A percentile compares a stretch with the other conserved stretches of the same genome.
These are phyloP conservation scores for Fusarium denticulatum DNA, from an alignment of 2,329 filamentous ascomycete species.

Conservation along the genomic window DNA sequence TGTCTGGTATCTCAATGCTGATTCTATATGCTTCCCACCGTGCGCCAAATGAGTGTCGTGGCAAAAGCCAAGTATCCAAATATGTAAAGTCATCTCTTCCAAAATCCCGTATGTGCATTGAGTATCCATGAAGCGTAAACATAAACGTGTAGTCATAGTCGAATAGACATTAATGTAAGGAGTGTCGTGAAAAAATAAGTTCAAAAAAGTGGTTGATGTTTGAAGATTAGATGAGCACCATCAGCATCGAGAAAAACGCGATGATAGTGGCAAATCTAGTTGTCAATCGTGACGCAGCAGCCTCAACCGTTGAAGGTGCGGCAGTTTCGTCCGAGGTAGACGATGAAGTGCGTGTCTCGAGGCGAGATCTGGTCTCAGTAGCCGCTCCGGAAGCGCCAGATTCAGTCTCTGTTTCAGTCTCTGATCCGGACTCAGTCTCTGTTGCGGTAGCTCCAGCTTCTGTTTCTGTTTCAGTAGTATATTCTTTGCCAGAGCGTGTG, in stretches of 20 bases:
- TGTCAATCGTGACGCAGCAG: slow-evolving; percentile 33
- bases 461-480: slow-evolving; percentile 1
- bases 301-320: slow-evolving; percentile 29
- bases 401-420: slow-evolving; percentile 2
- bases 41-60: slow-evolving; percentile 42
- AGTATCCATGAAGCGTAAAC: slow-evolving; percentile 32
- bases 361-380: slow-evolving; percentile 19
- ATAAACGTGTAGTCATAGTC: slow-evolving; percentile 29
- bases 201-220: background rate
- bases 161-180: slow-evolving; percentile 37
- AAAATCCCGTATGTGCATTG: slow-evolving; percentile 20
- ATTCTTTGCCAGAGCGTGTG: slow-evolving; percentile 1
- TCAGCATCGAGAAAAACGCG: slow-evolving; percentile 35
- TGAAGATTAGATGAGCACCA: slow-evolving; percentile 36
- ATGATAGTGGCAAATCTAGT: slow-evolving; percentile 29
- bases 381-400: background rate
- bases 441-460: background rate
- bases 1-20: slow-evolving; percentile 39
- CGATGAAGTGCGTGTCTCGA: slow-evolving; percentile 36
- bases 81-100: slow-evolving; percentile 2
- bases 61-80: slow-evolving; percentile 27
- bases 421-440: background rate
- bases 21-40: slow-evolving; percentile 28
- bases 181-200: slow-evolving; percentile 38
- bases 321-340: slow-evolving; percentile 12